Conservation (phyloP, 73 alveolate genomes). For the Blepharisma japonicum region DNA sequence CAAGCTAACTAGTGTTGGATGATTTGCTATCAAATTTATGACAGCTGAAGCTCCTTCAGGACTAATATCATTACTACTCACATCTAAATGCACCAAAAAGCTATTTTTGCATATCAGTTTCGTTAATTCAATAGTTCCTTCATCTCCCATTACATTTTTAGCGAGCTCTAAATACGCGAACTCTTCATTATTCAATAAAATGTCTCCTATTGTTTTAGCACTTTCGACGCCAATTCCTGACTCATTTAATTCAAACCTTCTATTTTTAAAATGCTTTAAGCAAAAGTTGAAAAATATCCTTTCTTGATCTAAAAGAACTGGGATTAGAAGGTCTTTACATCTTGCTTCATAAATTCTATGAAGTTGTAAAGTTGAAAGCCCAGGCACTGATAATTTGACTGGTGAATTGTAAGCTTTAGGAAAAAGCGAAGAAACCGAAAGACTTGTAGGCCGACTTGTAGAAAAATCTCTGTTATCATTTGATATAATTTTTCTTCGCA, state of each 20-base stretch:
- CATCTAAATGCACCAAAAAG: slow-evolving; percentile 34
- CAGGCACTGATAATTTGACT: background rate
- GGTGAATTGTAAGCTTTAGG: too few relatives aligned
- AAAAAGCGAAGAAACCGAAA: too few relatives aligned
- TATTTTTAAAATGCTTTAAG: background rate
- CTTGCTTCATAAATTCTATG: slow-evolving; percentile 16
- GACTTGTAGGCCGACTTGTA: too few relatives aligned
- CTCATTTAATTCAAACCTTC: slow-evolving; percentile 27
- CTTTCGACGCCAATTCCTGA: background rate
- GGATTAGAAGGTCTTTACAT: slow-evolving; percentile 9
- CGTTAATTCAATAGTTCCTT: slow-evolving; percentile 27
- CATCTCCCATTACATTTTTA: slow-evolving; percentile 41
- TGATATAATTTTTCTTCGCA: too few relatives aligned
- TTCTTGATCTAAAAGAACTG: background rate
- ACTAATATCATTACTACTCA: slow-evolving; percentile 41
- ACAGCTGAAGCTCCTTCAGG: slow-evolving; percentile 40
- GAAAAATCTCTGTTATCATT: too few relatives aligned
- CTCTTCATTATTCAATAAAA: background rate
- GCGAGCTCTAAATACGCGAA: slow-evolving; percentile 28
- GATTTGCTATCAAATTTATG: slow-evolving; percentile 23
- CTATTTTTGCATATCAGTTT: slow-evolving; percentile 23
- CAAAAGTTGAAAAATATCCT: slow-evolving; percentile 16
- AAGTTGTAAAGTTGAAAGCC: background rate
- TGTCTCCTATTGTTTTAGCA: background rate
- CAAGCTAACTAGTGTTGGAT: slow-evolving; percentile 23